Conservation (phyloP, 2,329 filamentous ascomycete species). For the Aspergillus sp. region DNA sequence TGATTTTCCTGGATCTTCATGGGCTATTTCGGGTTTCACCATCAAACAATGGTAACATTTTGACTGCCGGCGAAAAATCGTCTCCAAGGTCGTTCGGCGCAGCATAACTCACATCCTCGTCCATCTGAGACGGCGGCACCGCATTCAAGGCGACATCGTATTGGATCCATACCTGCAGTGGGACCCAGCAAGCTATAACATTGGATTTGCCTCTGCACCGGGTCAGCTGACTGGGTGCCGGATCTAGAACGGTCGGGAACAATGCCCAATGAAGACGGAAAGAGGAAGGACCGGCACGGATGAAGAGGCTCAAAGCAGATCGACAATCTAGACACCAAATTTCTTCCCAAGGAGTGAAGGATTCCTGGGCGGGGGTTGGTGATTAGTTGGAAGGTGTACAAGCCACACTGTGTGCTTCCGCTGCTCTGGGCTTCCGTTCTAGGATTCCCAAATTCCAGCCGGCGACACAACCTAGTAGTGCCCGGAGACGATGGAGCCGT, state of each 20-base stretch:
- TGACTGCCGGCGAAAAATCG: neutral
- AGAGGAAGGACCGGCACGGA: neutral
- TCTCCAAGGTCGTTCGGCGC: neutral
- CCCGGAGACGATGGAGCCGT: neutral
- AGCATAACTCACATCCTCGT: neutral
- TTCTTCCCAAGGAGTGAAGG: neutral
- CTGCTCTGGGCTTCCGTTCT: neutral
- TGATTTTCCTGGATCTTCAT: neutral
- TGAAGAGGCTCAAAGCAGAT: slow-evolving; percentile 13
- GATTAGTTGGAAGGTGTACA: neutral
- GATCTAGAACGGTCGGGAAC: slow-evolving; percentile 18
- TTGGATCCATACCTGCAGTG: neutral
- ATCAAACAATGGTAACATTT: slow-evolving; percentile 9
- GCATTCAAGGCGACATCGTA: neutral
- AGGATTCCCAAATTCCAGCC: neutral
- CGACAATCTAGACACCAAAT: neutral
- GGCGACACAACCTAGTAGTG: neutral
- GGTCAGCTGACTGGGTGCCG: slow-evolving; percentile 5
- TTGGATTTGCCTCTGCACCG: neutral
- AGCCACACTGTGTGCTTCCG: neutral
- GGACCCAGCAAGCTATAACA: neutral
- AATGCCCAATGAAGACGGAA: neutral
- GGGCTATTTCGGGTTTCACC: slow-evolving; percentile 14
- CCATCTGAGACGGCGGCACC: neutral
- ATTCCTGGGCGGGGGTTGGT: neutral